A percentile compares a stretch with the other conserved stretches of the same genome.
Evolutionary conservation across 2,329 filamentous ascomycete genomes (phyloP).

Genomic region (Penicillium griseofulvum): DNA sequence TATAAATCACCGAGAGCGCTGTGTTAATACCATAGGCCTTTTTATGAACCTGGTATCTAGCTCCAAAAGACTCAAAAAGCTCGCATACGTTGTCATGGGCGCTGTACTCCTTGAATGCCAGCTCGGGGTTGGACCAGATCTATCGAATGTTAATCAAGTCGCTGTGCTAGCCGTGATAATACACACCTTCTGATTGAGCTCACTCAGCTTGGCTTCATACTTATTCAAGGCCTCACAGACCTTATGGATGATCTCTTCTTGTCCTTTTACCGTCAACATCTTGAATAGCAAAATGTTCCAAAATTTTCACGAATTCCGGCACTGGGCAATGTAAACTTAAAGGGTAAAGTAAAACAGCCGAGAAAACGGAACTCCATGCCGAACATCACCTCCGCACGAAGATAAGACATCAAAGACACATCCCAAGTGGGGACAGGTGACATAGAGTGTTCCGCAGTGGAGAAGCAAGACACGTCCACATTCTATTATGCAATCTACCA

Average conservation of each 20-base stretch:
- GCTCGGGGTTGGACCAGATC: constrained; percentile 19
- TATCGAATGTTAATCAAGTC: background rate
- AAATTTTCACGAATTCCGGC: background rate
- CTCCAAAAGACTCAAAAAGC: constrained; percentile 12
- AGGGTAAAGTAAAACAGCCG: background rate
- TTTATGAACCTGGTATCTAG: constrained; percentile 11
- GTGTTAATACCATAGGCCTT: constrained; percentile 13
- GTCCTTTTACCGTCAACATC: constrained; percentile 2
- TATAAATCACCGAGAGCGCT: constrained; percentile 12
- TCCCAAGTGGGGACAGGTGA: background rate
- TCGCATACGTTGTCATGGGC: constrained; percentile 17
- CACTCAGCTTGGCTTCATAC: constrained; percentile 19
- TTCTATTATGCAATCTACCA: constrained; percentile 4
- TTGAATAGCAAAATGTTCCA: background rate
- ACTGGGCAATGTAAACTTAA: background rate
- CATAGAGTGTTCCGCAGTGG: constrained; percentile 14
- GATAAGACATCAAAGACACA: background rate
- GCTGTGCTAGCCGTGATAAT: no score
- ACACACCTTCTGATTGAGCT: constrained; percentile 23
- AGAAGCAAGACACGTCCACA: background rate
- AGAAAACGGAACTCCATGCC: constrained; percentile 4
- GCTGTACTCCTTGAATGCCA: constrained; percentile 16
- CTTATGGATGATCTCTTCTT: constrained; percentile 9
- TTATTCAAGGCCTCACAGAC: constrained; percentile 10
- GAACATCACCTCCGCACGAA: constrained; percentile 1